Evolutionary conservation across 1,284 basidiomycete genomes (phyloP), one percentile per base, ranked within the genome.

Genomic region (Fomitopsis palustris): DNA sequence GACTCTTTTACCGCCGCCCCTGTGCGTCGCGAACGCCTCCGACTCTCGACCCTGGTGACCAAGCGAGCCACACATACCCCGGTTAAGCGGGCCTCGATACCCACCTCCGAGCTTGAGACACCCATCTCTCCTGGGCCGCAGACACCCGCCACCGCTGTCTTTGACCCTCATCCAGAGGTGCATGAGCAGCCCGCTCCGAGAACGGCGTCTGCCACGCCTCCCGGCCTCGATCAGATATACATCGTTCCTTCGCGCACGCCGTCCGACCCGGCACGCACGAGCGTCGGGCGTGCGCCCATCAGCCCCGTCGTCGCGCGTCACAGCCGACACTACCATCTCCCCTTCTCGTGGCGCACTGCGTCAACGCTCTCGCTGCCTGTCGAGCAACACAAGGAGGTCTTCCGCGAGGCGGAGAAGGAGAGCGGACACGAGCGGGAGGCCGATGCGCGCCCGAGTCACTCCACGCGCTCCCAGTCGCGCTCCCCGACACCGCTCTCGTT

Each of bases 401-500:
- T n/a, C n/a, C 60, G 54, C 45, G 35, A 14, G 56, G 60, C 55
- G 12, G 58, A 59, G 39, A 37, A 23, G 43, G 43, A 25, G 27
- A 19, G 10, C 19, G n/a, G n/a, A n/a, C n/a, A n/a, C n/a, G n/a
- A n/a, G n/a, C n/a, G n/a, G 31, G 31, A 33, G 31, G 43, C 23
- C 9, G 43, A 45, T 12, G 43, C 21, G 16, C 47, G 51, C 29
- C 58, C 37, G 53, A 59, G 56, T 23, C 59, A 60, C n/a, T 39
- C n/a, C 4, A 47, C 41, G 19, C 58, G 61, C 10, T 65, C 69
- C 6, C 67, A 66, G 9, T 71, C 70, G 1, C 68, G 69, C 4
- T 65, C 70, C n/a, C n/a, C n/a, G n/a, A n/a, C n/a, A 49, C 62
- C 66, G 16, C 25, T 23, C 17, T 52, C 49, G 17, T 72, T 72